phyloP scores from a whole-genome alignment of 1,284 basidiomycete species.

The Peniophora sp. region DNA sequence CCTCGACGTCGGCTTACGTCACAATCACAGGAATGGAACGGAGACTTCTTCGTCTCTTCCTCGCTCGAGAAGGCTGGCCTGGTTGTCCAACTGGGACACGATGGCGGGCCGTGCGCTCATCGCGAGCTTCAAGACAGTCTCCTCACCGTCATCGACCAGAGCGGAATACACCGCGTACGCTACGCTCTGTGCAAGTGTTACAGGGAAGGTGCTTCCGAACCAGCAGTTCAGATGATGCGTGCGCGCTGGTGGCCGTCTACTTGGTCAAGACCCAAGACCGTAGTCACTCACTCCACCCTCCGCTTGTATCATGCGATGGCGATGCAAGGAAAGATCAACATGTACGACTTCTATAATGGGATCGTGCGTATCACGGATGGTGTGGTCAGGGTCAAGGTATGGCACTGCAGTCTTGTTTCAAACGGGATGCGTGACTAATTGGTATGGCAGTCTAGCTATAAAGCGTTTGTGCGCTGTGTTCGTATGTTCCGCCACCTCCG shows the following conservation, averaged over 20 bases:
- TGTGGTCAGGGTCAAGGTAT: not conserved
- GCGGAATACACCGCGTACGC: conserved; percentile 8
- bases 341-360: conserved; percentile 2
- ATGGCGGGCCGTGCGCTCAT: too few species aligned
- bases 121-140: too few species aligned
- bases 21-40: too few species aligned
- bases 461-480: not conserved
- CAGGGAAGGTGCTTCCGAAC: not conserved
- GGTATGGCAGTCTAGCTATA: conserved; percentile 1
- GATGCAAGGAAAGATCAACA: conserved; percentile 2
- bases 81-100: too few species aligned
- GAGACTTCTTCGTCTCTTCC: too few species aligned
- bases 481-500: conserved; percentile 13
- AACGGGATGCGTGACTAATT: not conserved
- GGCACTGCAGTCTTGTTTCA: not conserved
- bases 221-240: conserved; percentile 1
- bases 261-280: not conserved
- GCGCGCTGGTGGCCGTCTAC: conserved; percentile 4
- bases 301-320: conserved; percentile 3
- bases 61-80: too few species aligned
- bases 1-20: too few species aligned
- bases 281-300: not conserved
- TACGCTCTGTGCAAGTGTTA: conserved; percentile 3
- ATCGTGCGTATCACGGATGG: not conserved
- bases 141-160: conserved; percentile 8